phyloP scores from a whole-genome alignment of 768 basidiomycete species.

The Grammothele lineata region DNA sequence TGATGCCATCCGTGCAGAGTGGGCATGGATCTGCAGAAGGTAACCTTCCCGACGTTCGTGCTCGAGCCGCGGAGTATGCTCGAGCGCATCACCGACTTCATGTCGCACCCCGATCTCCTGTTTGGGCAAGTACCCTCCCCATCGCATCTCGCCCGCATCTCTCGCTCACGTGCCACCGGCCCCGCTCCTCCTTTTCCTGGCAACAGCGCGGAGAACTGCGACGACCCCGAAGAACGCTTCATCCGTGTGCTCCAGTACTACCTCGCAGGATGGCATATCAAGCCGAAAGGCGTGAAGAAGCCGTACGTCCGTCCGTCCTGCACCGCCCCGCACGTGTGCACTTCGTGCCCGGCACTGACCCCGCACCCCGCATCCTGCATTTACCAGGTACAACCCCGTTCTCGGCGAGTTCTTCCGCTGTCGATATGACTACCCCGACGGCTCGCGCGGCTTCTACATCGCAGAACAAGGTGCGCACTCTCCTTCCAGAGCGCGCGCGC shows the following conservation, averaged over 20 bases:
- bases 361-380: neutral
- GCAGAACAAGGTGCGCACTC: constrained; percentile 76
- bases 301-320: constrained; percentile 60
- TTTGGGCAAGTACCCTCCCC: constrained; percentile 64
- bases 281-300: constrained; percentile 99
- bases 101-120: constrained; percentile 96
- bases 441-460: constrained; percentile 92
- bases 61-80: constrained; percentile 96
- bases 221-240: constrained; percentile 87
- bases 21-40: constrained; percentile 95
- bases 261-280: constrained; percentile 99
- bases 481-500: neutral
- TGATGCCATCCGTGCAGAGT: too few species aligned
- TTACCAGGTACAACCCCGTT: constrained; percentile 84
- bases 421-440: constrained; percentile 87
- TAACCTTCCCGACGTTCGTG: constrained; percentile 92
- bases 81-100: constrained; percentile 98
- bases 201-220: constrained; percentile 70
- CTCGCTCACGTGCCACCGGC: neutral
- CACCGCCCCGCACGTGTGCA: constrained; percentile 3
- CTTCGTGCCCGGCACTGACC: constrained; percentile 1
- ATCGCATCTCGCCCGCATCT: constrained; percentile 4
- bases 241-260: constrained; percentile 90
- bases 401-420: constrained; percentile 98
- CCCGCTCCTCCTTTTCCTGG: too few species aligned